Percentiles rank a stretch among this genome's conserved stretches.
phyloP scores from a whole-genome alignment of 202 grass and related monocot species.

The Elaeis oleifera region DNA sequence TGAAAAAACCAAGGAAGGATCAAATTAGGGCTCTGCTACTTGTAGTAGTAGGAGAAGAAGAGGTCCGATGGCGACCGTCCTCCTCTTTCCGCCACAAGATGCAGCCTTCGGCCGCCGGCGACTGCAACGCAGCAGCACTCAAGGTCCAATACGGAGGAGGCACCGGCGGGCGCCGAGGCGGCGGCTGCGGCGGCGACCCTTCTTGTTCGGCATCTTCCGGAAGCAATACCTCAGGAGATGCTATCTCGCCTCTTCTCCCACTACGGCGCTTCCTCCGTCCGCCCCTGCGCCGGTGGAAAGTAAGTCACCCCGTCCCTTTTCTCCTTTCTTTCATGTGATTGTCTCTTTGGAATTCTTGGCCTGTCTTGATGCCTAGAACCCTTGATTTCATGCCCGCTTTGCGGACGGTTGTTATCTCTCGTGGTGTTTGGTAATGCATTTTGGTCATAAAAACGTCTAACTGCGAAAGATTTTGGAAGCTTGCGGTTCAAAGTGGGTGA shows the following conservation, averaged over 20 bases:
- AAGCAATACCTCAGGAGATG: slow-evolving; percentile 71
- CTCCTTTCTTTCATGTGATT: background rate
- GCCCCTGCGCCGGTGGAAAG: slow-evolving; percentile 73
- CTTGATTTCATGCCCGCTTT: no score
- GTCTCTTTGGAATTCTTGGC: background rate
- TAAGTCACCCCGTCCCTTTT: slow-evolving; percentile 22
- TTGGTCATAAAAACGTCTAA: no score
- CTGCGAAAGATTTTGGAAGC: no score
- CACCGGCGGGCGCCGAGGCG: background rate
- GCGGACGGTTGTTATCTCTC: no score
- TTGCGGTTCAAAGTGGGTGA: background rate
- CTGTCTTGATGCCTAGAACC: no score
- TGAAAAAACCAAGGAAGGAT: no score
- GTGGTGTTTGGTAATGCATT: no score
- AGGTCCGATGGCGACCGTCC: slow-evolving; percentile 28
- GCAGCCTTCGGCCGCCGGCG: background rate
- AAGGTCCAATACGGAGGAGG: background rate
- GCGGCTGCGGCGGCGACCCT: slow-evolving; percentile 38
- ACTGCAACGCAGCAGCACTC: no score
- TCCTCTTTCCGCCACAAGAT: background rate
- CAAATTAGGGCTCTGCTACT: no score
- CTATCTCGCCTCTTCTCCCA: slow-evolving; percentile 74
- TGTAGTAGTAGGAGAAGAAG: background rate
- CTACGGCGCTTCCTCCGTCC: slow-evolving; percentile 69
- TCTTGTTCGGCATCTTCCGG: slow-evolving; percentile 74